Percentiles rank a stretch among this genome's conserved stretches.
phyloP scores from a whole-genome alignment of 257 asterid species.

The Fraxinus excelsior region DNA sequence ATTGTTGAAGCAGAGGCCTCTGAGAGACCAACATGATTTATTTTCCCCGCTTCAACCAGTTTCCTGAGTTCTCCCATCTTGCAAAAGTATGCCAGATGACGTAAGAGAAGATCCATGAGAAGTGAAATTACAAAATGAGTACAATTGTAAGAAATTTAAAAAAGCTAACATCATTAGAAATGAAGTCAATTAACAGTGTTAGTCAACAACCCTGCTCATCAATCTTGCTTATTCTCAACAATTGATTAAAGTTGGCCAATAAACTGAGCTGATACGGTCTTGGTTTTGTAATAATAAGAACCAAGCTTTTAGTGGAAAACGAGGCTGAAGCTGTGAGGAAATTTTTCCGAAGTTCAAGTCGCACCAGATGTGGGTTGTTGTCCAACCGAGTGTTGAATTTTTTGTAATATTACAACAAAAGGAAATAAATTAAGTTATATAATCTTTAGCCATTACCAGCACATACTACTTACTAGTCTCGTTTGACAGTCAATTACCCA shows the following conservation, averaged over 20 bases:
- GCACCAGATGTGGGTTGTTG: neutral
- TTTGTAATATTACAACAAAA: too few relatives aligned
- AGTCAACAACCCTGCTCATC: neutral
- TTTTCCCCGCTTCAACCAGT: conserved; percentile 32
- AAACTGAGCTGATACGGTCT: neutral
- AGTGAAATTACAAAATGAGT: too few relatives aligned
- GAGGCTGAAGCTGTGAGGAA: neutral
- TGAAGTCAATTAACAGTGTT: neutral
- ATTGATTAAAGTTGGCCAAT: neutral
- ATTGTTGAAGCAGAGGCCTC: conserved; percentile 42
- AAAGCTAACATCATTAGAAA: too few relatives aligned
- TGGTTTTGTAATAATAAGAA: neutral
- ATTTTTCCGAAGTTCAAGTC: neutral
- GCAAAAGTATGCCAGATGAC: neutral
- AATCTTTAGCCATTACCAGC: too few relatives aligned
- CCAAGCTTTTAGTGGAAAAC: neutral
- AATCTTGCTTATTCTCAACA: neutral
- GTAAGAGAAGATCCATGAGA: neutral
- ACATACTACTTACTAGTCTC: too few relatives aligned
- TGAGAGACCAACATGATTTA: conserved; percentile 31
- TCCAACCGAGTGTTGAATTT: neutral
- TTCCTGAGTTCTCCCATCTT: conserved; percentile 34
- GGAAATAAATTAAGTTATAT: neutral
- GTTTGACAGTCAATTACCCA: too few relatives aligned
- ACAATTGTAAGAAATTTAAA: too few relatives aligned